Base-by-base conservation (phyloP, 164 flowering plant species). In the Nymphaea thermarum region DNA sequence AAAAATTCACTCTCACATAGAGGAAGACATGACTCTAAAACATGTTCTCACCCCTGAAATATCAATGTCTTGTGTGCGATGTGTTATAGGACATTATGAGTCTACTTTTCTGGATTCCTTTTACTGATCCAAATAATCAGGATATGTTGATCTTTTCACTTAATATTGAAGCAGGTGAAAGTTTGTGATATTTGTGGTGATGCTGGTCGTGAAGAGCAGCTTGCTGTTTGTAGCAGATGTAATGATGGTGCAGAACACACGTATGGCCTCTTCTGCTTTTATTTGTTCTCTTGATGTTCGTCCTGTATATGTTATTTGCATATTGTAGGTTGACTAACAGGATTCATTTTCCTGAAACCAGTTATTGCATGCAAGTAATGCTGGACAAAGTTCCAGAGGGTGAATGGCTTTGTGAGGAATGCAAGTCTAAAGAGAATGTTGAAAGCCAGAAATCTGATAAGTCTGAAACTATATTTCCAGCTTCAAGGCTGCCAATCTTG, bases 241-340 rank as follows among this genome's bases (percentile, higher is more conserved):
- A 85, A 78, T 81, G 99, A 95, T 83, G 99, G 99, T 61, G 99
- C 99, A 60, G 99, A 95, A 78, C 99, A 95, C 79, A 95, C 94
- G 99, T 95, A 84, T 63, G 74, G 8, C 60, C 62, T 51, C 17
- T 69, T 41, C 25, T 41, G 53, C 10, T 47, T 70, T 44, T 63
- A 18, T 73, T 42, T 42, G 36, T 25, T 68, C 5, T 11, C 15
- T 16, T 6, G 18, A 2, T 43, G 6, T 25, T 25, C 36, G 36
- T 25, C 36, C 36, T 25, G 43, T 8, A 14, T 43, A 6, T 16
- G 17, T 6, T 36, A 8, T 70, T 42, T 53, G 53, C 44, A 62
- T 61, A 60, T 68, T 16, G 11, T 43, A 59, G n/a, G 4, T n/a
- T 2, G 63, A 44, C 8, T 59, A 18, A 66, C 43, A 65, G 1